These are phyloP conservation scores for Erodium maritimum DNA, from an alignment of 345 rosid genomes.

Conservation along the genomic window DNA sequence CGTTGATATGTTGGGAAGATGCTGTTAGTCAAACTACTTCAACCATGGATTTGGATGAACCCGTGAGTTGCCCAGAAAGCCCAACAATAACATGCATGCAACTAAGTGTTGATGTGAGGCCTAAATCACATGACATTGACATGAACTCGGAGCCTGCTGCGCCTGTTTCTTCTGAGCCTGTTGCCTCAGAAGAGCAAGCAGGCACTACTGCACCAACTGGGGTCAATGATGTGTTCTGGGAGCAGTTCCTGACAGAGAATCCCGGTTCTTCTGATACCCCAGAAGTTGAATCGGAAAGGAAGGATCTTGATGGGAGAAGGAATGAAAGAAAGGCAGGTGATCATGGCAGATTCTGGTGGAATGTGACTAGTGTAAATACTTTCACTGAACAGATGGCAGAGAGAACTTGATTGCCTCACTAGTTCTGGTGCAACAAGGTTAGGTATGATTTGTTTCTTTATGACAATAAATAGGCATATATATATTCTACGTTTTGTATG, in stretches of 20 bases:
- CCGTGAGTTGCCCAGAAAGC: slow-evolving; percentile 61
- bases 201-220: slow-evolving; percentile 42
- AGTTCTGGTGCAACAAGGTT: too few relatives aligned
- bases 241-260: slow-evolving; percentile 92
- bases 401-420: slow-evolving; percentile 33
- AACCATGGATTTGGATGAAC: slow-evolving; percentile 52
- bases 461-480: too few relatives aligned
- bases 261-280: slow-evolving; percentile 64
- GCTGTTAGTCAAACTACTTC: slow-evolving; percentile 25
- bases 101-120: too few relatives aligned
- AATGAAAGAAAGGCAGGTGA: slow-evolving; percentile 37
- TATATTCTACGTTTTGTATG: too few relatives aligned
- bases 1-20: slow-evolving; percentile 63
- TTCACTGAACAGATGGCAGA: slow-evolving; percentile 69
- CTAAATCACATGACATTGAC: slow-evolving; percentile 56
- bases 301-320: slow-evolving; percentile 38
- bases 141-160: slow-evolving; percentile 69
- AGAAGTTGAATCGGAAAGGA: slow-evolving; percentile 71
- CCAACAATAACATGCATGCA: slow-evolving; percentile 12
- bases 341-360: slow-evolving; percentile 59
- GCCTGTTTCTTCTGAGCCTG: slow-evolving; percentile 28
- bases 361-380: slow-evolving; percentile 73
- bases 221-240: slow-evolving; percentile 69
- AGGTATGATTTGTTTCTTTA: too few relatives aligned
- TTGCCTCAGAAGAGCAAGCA: slow-evolving; percentile 23